Evolutionary conservation across 805 yeast species (phyloP), one percentile per base, ranked within the genome.

Genomic region (Zygosaccharomyces siamensis): DNA sequence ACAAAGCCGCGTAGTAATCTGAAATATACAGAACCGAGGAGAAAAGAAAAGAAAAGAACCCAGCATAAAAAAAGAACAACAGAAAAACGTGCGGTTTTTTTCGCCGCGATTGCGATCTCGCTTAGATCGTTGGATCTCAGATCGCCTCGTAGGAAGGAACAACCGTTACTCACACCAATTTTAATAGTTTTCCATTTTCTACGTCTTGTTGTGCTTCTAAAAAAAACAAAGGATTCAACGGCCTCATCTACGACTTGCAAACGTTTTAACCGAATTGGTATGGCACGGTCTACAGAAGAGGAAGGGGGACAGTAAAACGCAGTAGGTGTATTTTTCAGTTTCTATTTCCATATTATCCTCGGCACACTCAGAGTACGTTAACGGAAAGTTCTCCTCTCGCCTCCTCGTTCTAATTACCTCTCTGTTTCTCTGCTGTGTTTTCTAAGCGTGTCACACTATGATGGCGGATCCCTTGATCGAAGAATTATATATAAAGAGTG

Each of bases 61-160:
- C 28, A 26, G 28, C 28, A 26, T 10, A 26, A 10, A 26, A 26
- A 26, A 26, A 26, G 11, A 8, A 26, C 11, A 5, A 26, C 28
- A 7, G 28, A 10, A 10, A 7, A 26, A 26, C 28, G 28, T 20
- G 44, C 44, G 33, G 26, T 32, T 21, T 30, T 30, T 27, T 30
- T 28, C 44, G 33, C 8, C 44, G 44, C 36, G 44, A 26, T 41
- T 28, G 44, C 44, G 44, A 41, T 41, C 44, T 41, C 44, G 36
- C 44, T 10, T 8, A n/a, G 44, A 23, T 3, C 16, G 18, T 11
- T 7, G 44, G 44, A 41, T 41, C 44, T 41, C 18, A 41, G 44
- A 41, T 41, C 44, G 35, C 14, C 27, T 7, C 36, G 44, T 28
- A 33, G 44, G 21, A 33, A 23, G 10, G 37, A 33, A 18, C 37